Evolutionary conservation across 768 basidiomycete genomes (phyloP), one percentile per base, ranked within the genome.

Genomic region (Xanthoconium stramineum): DNA sequence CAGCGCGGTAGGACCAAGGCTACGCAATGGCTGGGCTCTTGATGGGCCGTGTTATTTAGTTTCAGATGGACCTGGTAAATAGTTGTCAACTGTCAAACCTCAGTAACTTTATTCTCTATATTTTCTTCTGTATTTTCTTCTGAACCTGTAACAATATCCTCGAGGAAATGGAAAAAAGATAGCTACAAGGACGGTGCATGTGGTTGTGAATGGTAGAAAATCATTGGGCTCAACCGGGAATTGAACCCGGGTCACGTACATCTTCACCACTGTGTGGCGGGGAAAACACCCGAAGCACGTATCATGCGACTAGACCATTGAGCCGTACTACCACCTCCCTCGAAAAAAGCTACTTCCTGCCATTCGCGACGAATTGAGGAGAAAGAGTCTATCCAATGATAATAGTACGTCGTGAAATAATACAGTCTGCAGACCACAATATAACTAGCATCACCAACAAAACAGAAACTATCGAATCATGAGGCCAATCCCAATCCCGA

Each of bases 401-500:
- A 38, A 40, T 24, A 38, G 9, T 28, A 19, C 28, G 13, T 10
- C n/a, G 40, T 37, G 43, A 53, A 28, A 53, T 5, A 47, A 24
- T 28, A 50, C 30, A 45, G 24, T 2, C 44, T 33, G 15, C 20
- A 29, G 32, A n/a, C 47, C 48, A 50, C 30, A 37, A 40, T 24
- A 38, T 46, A 50, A 48, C 10, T 30, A 48, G n/a, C 17, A 52
- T 6, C 13, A n/a, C 6, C 5, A 32, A 47, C 51, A 37, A 24
- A 39, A 52, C 38, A 11, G 11, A 54, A 46, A 36, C 55, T 66
- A 71, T 53, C 69, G 65, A 45, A 71, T 33, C 60, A 75, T 61
- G 53, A 78, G 62, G 24, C 78, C 78, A 39, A 80, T 64, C 47
- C 78, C 78, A 43, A 79, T 61, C 28, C 78, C 78, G 11, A 78